These are phyloP conservation scores for Emmonsia crescens DNA, from an alignment of 2,329 filamentous ascomycete species.

Conservation along the genomic window DNA sequence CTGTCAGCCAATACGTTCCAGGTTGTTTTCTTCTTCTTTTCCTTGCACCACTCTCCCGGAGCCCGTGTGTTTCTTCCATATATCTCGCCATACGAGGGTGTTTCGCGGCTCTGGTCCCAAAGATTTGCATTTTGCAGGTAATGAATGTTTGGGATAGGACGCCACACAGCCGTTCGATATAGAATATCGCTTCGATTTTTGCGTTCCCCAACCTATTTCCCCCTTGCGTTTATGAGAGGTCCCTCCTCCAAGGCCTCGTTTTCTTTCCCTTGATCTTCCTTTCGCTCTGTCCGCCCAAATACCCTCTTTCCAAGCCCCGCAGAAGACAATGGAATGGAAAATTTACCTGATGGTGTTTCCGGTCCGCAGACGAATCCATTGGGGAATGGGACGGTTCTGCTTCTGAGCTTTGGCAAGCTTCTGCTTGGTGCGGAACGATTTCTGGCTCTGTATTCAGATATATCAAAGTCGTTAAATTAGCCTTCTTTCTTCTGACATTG, in stretches of 20 bases:
- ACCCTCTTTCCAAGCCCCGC: background rate
- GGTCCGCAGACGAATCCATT: slow-evolving; percentile 98
- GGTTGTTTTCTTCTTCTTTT: background rate
- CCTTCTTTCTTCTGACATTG: background rate
- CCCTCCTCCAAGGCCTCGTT: background rate
- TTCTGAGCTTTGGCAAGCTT: slow-evolving; percentile 99
- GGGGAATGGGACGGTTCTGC: slow-evolving; percentile 99
- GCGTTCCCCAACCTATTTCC: background rate
- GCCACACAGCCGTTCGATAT: background rate
- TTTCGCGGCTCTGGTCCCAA: background rate
- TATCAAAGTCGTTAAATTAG: slow-evolving; percentile 4
- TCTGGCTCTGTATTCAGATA: slow-evolving; percentile 65
- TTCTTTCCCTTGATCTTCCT: background rate
- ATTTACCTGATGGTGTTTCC: slow-evolving; percentile 98
- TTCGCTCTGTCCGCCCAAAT: background rate
- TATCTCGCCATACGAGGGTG: background rate
- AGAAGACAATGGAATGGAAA: slow-evolving; percentile 10
- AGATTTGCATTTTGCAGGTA: background rate
- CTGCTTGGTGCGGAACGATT: slow-evolving; percentile 99
- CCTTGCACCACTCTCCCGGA: background rate
- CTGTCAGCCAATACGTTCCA: background rate
- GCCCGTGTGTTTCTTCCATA: background rate
- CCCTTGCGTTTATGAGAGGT: background rate
- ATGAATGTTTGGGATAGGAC: background rate
- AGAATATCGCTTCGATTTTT: background rate